These are phyloP conservation scores for Tephrocybe sp. DNA, from an alignment of 768 basidiomycete genomes.

Conservation along the genomic window DNA sequence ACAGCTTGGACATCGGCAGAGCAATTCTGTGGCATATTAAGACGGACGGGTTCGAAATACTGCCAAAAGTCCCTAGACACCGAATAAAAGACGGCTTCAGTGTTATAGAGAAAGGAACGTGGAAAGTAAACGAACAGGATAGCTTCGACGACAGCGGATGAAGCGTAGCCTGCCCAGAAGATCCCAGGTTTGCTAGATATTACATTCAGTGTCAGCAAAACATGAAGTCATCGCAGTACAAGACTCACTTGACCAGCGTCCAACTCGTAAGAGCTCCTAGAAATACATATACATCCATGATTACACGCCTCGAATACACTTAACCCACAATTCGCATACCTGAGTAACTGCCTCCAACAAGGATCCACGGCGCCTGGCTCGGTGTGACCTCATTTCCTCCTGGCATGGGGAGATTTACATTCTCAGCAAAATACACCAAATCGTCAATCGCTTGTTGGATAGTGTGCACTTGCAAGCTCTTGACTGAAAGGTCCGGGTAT, in stretches of 20 bases:
- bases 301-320: not conserved
- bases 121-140: slow-evolving; percentile 35
- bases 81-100: not conserved
- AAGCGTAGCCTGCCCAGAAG: slow-evolving; percentile 62
- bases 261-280: slow-evolving; percentile 45
- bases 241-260: slow-evolving; percentile 65
- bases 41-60: slow-evolving; percentile 70
- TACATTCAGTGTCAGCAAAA: not conserved
- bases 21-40: slow-evolving; percentile 69
- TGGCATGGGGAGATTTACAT: slow-evolving; percentile 64
- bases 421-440: slow-evolving; percentile 65
- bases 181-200: slow-evolving; percentile 49
- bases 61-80: slow-evolving; percentile 52
- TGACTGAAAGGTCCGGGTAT: slow-evolving; percentile 50
- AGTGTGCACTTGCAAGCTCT: slow-evolving; percentile 57
- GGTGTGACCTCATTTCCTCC: slow-evolving; percentile 58
- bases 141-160: slow-evolving; percentile 64
- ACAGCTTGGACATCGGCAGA: slow-evolving; percentile 68
- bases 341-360: slow-evolving; percentile 50
- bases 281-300: not conserved
- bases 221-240: not conserved
- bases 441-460: slow-evolving; percentile 76
- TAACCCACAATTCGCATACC: slow-evolving; percentile 22
- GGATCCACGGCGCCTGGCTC: slow-evolving; percentile 45
- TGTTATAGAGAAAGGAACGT: not conserved